Base-by-base conservation (phyloP, 2,329 filamentous ascomycete species). In the Pseudogymnoascus sp. region DNA sequence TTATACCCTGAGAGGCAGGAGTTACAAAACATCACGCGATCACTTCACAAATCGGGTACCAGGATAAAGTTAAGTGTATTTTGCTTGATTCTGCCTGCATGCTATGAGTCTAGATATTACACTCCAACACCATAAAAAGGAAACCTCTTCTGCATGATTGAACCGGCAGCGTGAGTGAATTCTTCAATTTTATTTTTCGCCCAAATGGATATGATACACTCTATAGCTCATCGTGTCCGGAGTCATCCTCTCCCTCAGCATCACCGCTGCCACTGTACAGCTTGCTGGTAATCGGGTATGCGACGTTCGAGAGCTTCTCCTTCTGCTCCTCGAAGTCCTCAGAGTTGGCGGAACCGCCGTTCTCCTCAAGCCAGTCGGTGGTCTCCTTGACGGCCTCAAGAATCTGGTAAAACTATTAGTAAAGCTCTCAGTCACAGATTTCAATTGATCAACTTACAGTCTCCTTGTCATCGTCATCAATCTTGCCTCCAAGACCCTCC, bases 261-360 rank as follows among this genome's bases (percentile, higher is more conserved):
- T 82, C 86, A 68, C 83, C 84, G 70, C 81, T 79, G 68, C 80
- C 75, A 67, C 75, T 78, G 81, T 96, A 96, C 71, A 96, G 83
- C 85, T 99, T 99, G 80, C 90, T 95, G 70, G 94, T 99, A 79
- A 99, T 99, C 68, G 94, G 94, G 80, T 97, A 96, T 59, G 94
- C 94, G 66, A 96, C 89, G 75, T 89, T 88, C 70, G 89, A 95
- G 68, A 99, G 84, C 84, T 96, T 96, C 88, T 99, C 92, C 82
- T 95, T 96, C 82, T 97, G 92, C 84, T 99, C 94, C 77, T 96
- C 92, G 70, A 97, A 96, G 80, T 97, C 94, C 80, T 96, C 92
- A 62, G 90, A 82, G 67, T 81, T 84, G 65, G 94, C 94, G 58
- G 88, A 87, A 67, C 87, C 84, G 67, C 84, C 89, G 78, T 96